Base-by-base conservation (phyloP, 495 filamentous ascomycete species). In the Hypoxylon fuscum region DNA sequence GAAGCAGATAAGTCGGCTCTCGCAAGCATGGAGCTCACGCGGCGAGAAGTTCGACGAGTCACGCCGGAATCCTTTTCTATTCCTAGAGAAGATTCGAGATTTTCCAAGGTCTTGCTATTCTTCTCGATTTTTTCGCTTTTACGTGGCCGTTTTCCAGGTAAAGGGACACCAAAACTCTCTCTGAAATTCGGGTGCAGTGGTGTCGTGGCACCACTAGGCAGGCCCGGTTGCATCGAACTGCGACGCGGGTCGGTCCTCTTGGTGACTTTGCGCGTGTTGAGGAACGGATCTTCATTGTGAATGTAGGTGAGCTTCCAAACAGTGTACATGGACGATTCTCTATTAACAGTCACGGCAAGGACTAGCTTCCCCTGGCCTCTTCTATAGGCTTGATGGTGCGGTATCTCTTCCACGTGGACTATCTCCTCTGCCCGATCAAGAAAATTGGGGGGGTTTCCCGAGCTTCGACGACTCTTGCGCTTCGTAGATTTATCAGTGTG, bases 11-110 rank as follows among this genome's bases (percentile, higher is more conserved):
- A 77, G 69, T 98, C 94, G 17, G 93, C 89, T 62, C 94, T 83
- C n/a, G 95, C 90, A 48, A 98, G 83, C 57, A 98, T 79, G 31
- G 95, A 97, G 73, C 95, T 98, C 17, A 98, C 92, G 23, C 95
- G 83, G 25, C 95, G 83, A 10, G 92, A 95, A 37, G 91, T 87
- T 72, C 90, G 87, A 17, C 85, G 79, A 3, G 87, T 86, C 14
- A 85, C 85, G 23, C 85, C 82, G 14, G 69, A 64, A 35, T 73
- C 70, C 27, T 73, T 67, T 47, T 95, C 92, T 20, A 91, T 87
- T 49, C 93, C 91, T 15, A 98, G 74, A 3, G 90, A 85, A 9
- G 88, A 86, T 4, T 77, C 78, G n/a, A 77, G 70, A 23, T 70
- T 68, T 42, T 80, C 77, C 3, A 81, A 53, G 2, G 84, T 87